A percentile compares a stretch with the other conserved stretches of the same genome.
These are phyloP conservation scores for Pythium dissotocum DNA, from an alignment of 352 stramenopile genomes.

Conservation along the genomic window DNA sequence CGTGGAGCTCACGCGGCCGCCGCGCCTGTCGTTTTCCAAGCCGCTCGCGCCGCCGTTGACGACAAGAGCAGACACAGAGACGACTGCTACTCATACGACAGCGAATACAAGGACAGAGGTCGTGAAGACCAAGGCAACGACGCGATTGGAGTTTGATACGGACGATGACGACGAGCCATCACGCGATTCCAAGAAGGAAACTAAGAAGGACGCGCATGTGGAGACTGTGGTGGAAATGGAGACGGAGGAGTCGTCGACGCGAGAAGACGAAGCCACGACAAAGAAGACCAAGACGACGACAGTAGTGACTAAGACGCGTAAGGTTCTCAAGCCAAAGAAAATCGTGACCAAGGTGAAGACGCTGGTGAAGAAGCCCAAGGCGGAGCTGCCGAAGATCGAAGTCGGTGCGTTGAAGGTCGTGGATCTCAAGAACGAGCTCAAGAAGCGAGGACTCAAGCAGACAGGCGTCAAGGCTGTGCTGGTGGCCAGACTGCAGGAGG, in stretches of 20 bases:
- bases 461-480: conserved; percentile 60
- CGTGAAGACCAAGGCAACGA: conserved; percentile 1
- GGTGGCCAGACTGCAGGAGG: conserved; percentile 46
- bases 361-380: conserved; percentile 30
- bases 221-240: conserved; percentile 11
- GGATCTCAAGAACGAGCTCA: conserved; percentile 61
- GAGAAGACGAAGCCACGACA: neutral
- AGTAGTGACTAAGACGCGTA: conserved; percentile 45
- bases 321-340: conserved; percentile 35
- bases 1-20: conserved; percentile 38
- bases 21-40: conserved; percentile 28
- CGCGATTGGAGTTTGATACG: conserved; percentile 21
- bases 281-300: conserved; percentile 1
- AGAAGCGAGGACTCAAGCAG: conserved; percentile 52
- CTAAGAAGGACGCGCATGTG: neutral
- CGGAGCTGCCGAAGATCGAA: conserved; percentile 29
- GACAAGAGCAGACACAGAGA: neutral
- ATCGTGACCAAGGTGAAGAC: conserved; percentile 27
- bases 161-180: conserved; percentile 8
- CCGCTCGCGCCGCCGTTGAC: conserved; percentile 5
- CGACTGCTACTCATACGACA: neutral
- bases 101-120: conserved; percentile 24
- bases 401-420: conserved; percentile 41
- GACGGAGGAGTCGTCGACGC: conserved; percentile 1
- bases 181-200: conserved; percentile 22